These are phyloP conservation scores for Geosmithia morbida DNA, from an alignment of 2,329 filamentous ascomycete genomes.

Conservation along the genomic window DNA sequence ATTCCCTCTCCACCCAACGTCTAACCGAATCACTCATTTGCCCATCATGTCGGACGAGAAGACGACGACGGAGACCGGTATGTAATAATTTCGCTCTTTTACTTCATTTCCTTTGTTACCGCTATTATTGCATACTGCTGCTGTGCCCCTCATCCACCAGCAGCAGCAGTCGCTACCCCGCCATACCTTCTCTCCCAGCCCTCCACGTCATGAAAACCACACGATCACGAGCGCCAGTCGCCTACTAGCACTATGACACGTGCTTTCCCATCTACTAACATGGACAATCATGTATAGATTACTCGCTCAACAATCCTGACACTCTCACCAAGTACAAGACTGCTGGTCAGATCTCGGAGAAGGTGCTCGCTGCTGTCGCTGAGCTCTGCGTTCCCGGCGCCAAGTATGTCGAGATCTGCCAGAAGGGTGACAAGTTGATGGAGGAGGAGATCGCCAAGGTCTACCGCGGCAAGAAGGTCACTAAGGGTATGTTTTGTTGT, in stretches of 20 bases:
- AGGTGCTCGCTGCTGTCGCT: conserved; percentile 76
- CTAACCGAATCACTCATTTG: conserved; percentile 4
- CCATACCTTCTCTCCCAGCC: conserved; percentile 2
- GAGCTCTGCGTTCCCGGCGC: conserved; percentile 64
- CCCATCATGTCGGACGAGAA: conserved; percentile 29
- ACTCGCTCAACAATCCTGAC: conserved; percentile 80
- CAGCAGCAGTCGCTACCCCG: conserved; percentile 4
- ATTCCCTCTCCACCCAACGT: not conserved
- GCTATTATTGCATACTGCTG: not conserved
- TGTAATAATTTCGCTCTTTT: conserved; percentile 7
- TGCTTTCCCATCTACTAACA: not conserved
- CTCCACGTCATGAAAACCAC: conserved; percentile 1
- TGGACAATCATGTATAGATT: conserved; percentile 39
- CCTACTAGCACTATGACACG: not conserved
- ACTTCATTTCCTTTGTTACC: not conserved
- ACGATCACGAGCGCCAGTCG: conserved; percentile 1
- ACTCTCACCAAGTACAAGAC: conserved; percentile 99
- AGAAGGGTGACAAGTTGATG: conserved; percentile 88
- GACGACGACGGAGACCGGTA: conserved; percentile 24
- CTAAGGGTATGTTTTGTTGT: conserved; percentile 53
- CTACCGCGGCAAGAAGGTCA: conserved; percentile 95
- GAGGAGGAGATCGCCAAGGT: conserved; percentile 91
- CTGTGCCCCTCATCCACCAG: conserved; percentile 3
- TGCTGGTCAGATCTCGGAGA: conserved; percentile 87
- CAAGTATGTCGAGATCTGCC: conserved; percentile 89